Evolutionary conservation across 192 early-diverging fungal species (phyloP), one percentile per base, ranked within the genome.

Genomic region (Coemansia pectinata): DNA sequence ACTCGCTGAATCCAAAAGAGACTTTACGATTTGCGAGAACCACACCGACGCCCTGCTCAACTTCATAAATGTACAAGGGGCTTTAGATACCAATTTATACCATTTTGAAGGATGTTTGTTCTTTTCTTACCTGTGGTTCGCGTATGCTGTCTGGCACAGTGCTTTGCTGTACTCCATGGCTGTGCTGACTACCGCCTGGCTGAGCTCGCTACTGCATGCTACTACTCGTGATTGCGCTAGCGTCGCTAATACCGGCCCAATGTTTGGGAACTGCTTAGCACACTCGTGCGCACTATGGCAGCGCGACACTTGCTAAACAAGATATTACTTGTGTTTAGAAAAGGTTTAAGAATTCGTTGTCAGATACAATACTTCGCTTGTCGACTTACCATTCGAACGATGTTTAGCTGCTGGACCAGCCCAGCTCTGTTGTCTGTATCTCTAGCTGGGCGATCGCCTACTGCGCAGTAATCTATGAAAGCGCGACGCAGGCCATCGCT

Each of bases 121-220:
- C 17, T 14, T 63, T 21, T 4, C 76, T 53, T 72, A 70, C 76
- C 52, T 65, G 53, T 82, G 71, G 58, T 77, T 76, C 11, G 79
- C 72, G 36, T 82, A 82, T 21, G 42, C 65, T 41, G 74, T 75
- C 15, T 69, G 62, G 39, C 47, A 66, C 27, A 65, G 41, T 2
- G 66, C 66, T 50, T 83, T 83, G 70, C 81, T 83, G 57, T 83
- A 83, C 59, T 78, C 81, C 50, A 76, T 64, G 17, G 77, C 73
- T 9, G 81, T 53, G 23, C 62, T 47, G 19, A 83, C 59, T 29
- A 78, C 59, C 6, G 77, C 77, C 52, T 65, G 58, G 27, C 66
- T 62, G 3, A 75, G 39, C 40, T 67, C 48, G 41, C 44, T 52
- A 45, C 67, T 60, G 40, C 59, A 5, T 14, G 67, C 73, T 2